A percentile compares a stretch with the other conserved stretches of the same genome.
phyloP scores from a whole-genome alignment of 805 yeast species.

The Metahyphopichia silvanorum region DNA sequence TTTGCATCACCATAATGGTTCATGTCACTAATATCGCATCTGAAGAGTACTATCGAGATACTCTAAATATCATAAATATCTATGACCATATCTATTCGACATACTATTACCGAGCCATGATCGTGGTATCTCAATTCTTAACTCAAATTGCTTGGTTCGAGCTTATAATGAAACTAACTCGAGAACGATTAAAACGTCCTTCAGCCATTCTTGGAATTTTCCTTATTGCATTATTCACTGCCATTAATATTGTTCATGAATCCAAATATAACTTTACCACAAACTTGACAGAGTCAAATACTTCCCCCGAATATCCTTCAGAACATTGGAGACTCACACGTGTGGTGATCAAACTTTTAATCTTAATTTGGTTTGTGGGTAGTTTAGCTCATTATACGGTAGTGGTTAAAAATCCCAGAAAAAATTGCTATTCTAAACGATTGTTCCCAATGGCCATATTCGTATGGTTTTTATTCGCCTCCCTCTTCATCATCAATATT shows the following conservation, averaged over 20 bases:
- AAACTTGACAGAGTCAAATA: conserved; percentile 1
- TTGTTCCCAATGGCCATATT: conserved; percentile 49
- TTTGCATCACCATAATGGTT: conserved; percentile 49
- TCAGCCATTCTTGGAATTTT: conserved; percentile 25
- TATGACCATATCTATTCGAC: conserved; percentile 35
- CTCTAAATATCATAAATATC: conserved; percentile 49
- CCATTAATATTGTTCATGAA: conserved; percentile 12
- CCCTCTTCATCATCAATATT: conserved; percentile 31
- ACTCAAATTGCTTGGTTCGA: conserved; percentile 56
- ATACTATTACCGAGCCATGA: conserved; percentile 33
- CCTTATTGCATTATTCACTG: conserved; percentile 22
- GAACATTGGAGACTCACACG: conserved; percentile 22
- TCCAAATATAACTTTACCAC: conserved; percentile 5
- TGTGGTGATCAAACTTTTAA: conserved; percentile 23
- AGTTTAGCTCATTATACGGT: conserved; percentile 38
- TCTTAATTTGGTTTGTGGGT: conserved; percentile 25
- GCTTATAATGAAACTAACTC: conserved; percentile 38
- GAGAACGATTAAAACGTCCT: conserved; percentile 24
- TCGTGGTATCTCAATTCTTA: conserved; percentile 40
- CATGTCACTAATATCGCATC: conserved; percentile 45
- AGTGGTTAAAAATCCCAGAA: conserved; percentile 29
- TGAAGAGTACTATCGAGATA: conserved; percentile 49
- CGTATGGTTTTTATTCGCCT: conserved; percentile 35
- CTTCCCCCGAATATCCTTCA: not conserved
- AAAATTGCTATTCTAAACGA: conserved; percentile 43